These are phyloP conservation scores for Isoetes taiwanensis DNA, from an alignment of 75 land plant species.

Conservation along the genomic window DNA sequence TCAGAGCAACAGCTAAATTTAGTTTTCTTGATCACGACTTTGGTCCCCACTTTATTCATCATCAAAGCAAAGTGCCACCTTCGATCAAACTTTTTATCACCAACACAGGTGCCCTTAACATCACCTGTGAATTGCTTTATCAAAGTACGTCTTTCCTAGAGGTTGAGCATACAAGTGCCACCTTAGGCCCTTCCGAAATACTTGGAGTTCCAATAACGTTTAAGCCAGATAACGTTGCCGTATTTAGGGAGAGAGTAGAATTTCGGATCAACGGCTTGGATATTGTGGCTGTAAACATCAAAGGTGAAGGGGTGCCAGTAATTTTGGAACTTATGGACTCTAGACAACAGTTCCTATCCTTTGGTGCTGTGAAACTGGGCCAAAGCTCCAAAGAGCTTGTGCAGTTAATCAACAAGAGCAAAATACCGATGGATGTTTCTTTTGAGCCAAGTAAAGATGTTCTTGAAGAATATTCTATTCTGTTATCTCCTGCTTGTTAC, in stretches of 20 bases:
- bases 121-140: slow-evolving; percentile 14
- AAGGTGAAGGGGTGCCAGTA: slow-evolving; percentile 22
- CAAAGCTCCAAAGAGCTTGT: neutral
- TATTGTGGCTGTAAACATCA: slow-evolving; percentile 10
- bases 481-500: slow-evolving; percentile 10
- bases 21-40: slow-evolving; percentile 17
- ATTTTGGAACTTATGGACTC: slow-evolving; percentile 17
- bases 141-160: slow-evolving; percentile 13
- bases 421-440: neutral
- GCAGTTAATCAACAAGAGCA: slow-evolving; percentile 13
- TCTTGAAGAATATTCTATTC: slow-evolving; percentile 7
- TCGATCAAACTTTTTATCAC: slow-evolving; percentile 12
- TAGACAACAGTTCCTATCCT: slow-evolving; percentile 9
- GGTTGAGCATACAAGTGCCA: slow-evolving; percentile 7
- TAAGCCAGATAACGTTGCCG: slow-evolving; percentile 9
- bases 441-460: slow-evolving; percentile 12
- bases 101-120: slow-evolving; percentile 1
- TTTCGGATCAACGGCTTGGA: slow-evolving; percentile 17
- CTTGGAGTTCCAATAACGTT: slow-evolving; percentile 5
- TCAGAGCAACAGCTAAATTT: slow-evolving; percentile 12
- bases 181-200: slow-evolving; percentile 10
- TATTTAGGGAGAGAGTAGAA: slow-evolving; percentile 11
- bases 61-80: slow-evolving; percentile 8
- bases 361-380: slow-evolving; percentile 10
- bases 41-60: slow-evolving; percentile 16